Evolutionary conservation across 2,329 filamentous ascomycete species (phyloP), one percentile per base, ranked within the genome.

Genomic region (Fusarium pseudocircinatum): DNA sequence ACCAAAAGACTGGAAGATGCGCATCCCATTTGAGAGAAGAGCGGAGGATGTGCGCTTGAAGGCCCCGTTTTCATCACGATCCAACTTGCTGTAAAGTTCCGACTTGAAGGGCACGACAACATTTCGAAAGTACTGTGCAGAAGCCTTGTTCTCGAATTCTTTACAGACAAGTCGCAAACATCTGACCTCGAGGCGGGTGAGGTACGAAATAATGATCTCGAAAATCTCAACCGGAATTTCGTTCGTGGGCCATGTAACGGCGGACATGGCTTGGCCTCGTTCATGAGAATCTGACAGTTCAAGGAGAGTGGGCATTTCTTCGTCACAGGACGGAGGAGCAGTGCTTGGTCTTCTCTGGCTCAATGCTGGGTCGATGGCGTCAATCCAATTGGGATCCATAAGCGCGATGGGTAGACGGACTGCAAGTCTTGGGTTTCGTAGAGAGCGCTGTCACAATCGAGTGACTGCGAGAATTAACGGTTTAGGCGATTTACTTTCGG

Each of bases 41-140:
- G 68, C 65, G 11, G 78, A 77, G 15, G 77, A 74, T 2, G 79
- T 72, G 36, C 77, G 67, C 42, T 74, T 72, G 34, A 78, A 39
- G 39, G 60, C 63, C 53, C 72, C 75, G 39, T 75, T 67, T 24
- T 76, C 70, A 42, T 77, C 76, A 44, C 64, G 68, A 34, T 52
- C 67, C 24, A 80, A 56, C 75, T 59, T 76, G 49, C 86, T 86
- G 78, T 89, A 92, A 30, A 93, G 87, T 72, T 91, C 88, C 4
- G 89, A 87, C 46, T 87, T 88, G 81, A 93, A 93, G 4, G 90
- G 89, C 4, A 92, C 88, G 11, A 93, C 90, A 14, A 91, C 88
- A 49, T 89, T 89, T 63, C 85, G 84, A 78, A 92, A 93, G 50
- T 92, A 85, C 44, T 85, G 83, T 43, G 85, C 83, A 1, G 90